Conservation (phyloP, 2,329 filamentous ascomycete species). For the Sclerotinia glacialis region DNA sequence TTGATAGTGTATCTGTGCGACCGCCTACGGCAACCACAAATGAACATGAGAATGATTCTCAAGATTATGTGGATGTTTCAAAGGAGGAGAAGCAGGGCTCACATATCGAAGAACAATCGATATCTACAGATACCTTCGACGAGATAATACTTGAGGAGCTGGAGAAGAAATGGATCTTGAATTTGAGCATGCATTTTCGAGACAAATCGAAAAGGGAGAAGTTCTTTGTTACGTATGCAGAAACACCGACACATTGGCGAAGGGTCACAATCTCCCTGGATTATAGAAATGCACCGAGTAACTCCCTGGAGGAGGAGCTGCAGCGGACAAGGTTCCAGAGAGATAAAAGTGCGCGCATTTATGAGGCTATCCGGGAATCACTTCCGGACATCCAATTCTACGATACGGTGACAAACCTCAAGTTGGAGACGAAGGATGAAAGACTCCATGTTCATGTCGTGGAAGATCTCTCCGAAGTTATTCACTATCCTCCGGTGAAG, state of each 20-base stretch:
- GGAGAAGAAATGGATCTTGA: constrained; percentile 89
- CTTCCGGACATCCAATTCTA: constrained; percentile 94
- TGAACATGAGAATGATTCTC: constrained; percentile 29
- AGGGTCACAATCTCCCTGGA: constrained; percentile 91
- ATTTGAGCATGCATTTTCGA: constrained; percentile 96
- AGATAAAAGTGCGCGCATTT: constrained; percentile 90
- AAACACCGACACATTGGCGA: constrained; percentile 74
- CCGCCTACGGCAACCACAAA: constrained; percentile 23
- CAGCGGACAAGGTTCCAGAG: constrained; percentile 75
- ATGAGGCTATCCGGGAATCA: constrained; percentile 90
- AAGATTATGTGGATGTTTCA: constrained; percentile 35
- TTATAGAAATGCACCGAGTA: constrained; percentile 75
- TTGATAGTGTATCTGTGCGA: constrained; percentile 25
- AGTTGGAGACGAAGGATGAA: constrained; percentile 83
- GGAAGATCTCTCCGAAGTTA: constrained; percentile 88
- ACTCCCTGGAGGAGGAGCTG: constrained; percentile 83
- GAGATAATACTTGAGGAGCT: constrained; percentile 73
- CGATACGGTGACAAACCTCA: constrained; percentile 91
- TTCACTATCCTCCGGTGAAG: constrained; percentile 72
- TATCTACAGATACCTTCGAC: constrained; percentile 49
- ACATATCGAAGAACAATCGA: constrained; percentile 33
- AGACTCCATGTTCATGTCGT: constrained; percentile 93
- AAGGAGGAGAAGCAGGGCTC: constrained; percentile 33
- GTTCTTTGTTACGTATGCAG: constrained; percentile 94
- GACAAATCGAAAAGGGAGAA: constrained; percentile 92